These are phyloP conservation scores for Colletotrichum australisinense DNA, from an alignment of 2,329 filamentous ascomycete species.

Conservation along the genomic window DNA sequence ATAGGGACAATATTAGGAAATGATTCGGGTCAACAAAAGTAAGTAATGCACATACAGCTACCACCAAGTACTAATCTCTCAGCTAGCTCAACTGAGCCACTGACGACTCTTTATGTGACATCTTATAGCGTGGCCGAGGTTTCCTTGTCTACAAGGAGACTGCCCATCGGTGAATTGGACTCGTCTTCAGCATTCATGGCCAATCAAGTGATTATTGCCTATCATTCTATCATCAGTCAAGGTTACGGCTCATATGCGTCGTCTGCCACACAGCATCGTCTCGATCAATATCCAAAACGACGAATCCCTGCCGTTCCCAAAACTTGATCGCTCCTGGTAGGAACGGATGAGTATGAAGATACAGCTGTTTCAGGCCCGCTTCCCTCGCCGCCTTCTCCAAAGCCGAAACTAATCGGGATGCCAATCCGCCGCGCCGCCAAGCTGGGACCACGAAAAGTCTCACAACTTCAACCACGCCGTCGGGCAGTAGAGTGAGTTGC, in stretches of 20 bases:
- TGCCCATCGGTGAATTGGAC: no score
- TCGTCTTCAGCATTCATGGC: no score
- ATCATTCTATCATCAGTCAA: neutral
- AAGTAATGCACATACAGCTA: no score
- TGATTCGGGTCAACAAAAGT: no score
- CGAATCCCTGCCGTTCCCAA: conserved; percentile 42
- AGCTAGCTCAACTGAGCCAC: no score
- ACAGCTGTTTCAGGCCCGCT: conserved; percentile 38
- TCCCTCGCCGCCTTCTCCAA: conserved; percentile 35
- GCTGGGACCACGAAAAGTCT: conserved; percentile 42
- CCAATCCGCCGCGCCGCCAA: conserved; percentile 42
- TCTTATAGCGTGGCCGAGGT: no score
- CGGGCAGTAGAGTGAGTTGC: conserved; percentile 34
- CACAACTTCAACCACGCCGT: conserved; percentile 41
- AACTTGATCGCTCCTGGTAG: conserved; percentile 41
- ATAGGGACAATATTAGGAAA: rapidly evolving
- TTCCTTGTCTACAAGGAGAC: no score
- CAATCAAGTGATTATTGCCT: no score
- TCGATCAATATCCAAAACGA: conserved; percentile 34
- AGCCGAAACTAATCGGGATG: conserved; percentile 38
- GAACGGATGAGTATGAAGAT: conserved; percentile 45
- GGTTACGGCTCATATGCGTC: conserved; percentile 39
- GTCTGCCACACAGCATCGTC: conserved; percentile 43
- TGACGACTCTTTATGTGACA: no score
- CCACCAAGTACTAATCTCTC: no score